Conservation (phyloP, 441 rosid species). For the Pelargonium australe region DNA sequence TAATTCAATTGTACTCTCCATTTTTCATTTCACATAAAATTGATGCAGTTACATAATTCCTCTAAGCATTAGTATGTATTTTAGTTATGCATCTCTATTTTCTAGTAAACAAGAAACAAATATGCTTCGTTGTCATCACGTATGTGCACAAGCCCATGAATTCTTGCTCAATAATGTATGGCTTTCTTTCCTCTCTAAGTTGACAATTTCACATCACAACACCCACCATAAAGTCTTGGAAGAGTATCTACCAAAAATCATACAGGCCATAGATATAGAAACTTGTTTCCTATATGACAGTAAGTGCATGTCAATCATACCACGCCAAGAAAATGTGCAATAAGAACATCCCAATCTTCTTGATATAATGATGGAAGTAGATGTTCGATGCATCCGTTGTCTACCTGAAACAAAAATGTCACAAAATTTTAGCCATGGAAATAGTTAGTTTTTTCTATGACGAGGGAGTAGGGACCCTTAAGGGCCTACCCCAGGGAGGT, state of each 20-base stretch:
- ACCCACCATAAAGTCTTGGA: conserved; percentile 3
- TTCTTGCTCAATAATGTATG: background rate
- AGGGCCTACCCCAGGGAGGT: conserved; percentile 3
- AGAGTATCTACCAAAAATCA: background rate
- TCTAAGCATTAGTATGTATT: background rate
- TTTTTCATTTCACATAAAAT: conserved; percentile 2
- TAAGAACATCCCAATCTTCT: conserved; percentile 94
- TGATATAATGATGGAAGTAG: conserved; percentile 63
- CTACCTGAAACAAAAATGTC: conserved; percentile 48
- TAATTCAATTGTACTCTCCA: background rate
- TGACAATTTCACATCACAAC: conserved; percentile 1
- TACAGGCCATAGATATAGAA: background rate
- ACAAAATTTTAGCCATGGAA: conserved; percentile 11
- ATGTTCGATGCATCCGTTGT: conserved; percentile 87
- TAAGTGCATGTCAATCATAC: conserved; percentile 37
- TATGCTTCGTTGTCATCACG: conserved; percentile 3
- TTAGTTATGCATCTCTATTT: conserved; percentile 2
- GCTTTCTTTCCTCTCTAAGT: background rate
- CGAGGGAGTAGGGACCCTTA: background rate
- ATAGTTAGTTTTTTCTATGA: background rate
- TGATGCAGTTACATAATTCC: background rate
- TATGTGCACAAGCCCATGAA: background rate
- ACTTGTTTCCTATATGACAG: background rate
- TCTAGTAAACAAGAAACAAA: background rate
- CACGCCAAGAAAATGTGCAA: conserved; percentile 98